Evolutionary conservation across 768 basidiomycete species (phyloP).

Genomic region (Termitomyces sp.): DNA sequence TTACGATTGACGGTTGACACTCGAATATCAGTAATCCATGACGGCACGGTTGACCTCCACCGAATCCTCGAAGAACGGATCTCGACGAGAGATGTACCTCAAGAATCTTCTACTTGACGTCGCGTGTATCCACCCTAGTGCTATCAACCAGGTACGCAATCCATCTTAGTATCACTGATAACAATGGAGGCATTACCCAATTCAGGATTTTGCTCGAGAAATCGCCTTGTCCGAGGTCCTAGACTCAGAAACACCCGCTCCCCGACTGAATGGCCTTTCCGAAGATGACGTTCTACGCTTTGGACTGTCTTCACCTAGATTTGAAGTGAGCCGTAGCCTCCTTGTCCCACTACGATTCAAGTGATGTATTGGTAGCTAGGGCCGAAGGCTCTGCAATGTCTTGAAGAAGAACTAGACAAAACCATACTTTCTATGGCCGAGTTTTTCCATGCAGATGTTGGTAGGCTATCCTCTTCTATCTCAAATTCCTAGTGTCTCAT

Average conservation of each 20-base stretch:
- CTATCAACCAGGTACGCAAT: slow-evolving; percentile 5
- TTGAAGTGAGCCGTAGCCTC: slow-evolving; percentile 4
- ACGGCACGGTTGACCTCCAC: background rate
- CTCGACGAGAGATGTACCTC: background rate
- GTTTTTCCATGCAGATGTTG: slow-evolving; percentile 19
- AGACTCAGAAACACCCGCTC: background rate
- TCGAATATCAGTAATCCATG: background rate
- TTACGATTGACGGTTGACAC: background rate
- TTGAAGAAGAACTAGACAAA: slow-evolving; percentile 19
- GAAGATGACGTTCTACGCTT: slow-evolving; percentile 14
- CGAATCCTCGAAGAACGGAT: background rate
- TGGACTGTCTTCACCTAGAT: slow-evolving; percentile 5
- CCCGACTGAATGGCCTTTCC: background rate
- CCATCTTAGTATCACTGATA: background rate
- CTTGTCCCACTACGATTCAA: background rate
- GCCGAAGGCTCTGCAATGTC: slow-evolving; percentile 9
- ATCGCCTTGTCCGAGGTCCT: slow-evolving; percentile 2
- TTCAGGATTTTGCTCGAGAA: slow-evolving; percentile 6
- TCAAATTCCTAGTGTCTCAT: background rate
- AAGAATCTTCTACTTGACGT: slow-evolving; percentile 7
- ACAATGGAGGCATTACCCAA: background rate
- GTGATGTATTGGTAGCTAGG: slow-evolving; percentile 2
- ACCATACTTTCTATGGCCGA: slow-evolving; percentile 16
- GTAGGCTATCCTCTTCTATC: background rate
- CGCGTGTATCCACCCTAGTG: slow-evolving; percentile 1